phyloP scores from a whole-genome alignment of 1,284 basidiomycete genomes.

The Testicularia cyperi region DNA sequence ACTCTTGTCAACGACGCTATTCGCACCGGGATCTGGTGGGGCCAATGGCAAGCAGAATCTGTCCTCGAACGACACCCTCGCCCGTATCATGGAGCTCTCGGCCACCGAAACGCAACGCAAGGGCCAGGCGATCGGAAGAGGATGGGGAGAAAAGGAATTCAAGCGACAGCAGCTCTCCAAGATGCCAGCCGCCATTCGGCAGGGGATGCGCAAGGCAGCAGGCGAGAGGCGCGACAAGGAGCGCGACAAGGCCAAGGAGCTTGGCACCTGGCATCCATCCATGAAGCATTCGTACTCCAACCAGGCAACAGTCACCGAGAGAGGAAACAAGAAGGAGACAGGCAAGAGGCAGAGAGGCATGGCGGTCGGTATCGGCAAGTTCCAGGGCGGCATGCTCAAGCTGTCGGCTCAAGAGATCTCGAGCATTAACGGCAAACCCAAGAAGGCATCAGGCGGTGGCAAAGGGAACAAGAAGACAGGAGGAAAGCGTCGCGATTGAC shows the following conservation, averaged over 20 bases:
- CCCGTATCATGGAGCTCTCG: slow-evolving; percentile 49
- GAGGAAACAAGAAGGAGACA: slow-evolving; percentile 37
- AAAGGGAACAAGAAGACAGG: no score
- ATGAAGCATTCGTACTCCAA: slow-evolving; percentile 37
- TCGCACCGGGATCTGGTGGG: slow-evolving; percentile 47
- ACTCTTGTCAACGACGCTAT: slow-evolving; percentile 55
- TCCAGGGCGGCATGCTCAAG: slow-evolving; percentile 47
- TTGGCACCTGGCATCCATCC: slow-evolving; percentile 53
- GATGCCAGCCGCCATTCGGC: slow-evolving; percentile 48
- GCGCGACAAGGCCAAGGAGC: slow-evolving; percentile 50
- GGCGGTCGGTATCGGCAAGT: slow-evolving; percentile 55
- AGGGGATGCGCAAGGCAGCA: slow-evolving; percentile 46
- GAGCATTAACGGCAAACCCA: slow-evolving; percentile 37
- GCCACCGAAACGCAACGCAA: slow-evolving; percentile 30
- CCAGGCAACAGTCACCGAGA: slow-evolving; percentile 42
- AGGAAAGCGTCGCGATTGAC: no score
- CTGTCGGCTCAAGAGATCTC: slow-evolving; percentile 43
- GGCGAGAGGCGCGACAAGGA: slow-evolving; percentile 51
- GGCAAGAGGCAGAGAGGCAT: slow-evolving; percentile 45
- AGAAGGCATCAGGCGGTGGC: slow-evolving; percentile 5
- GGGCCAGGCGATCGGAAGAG: slow-evolving; percentile 39
- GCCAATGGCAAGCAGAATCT: slow-evolving; percentile 39
- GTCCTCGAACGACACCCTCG: slow-evolving; percentile 50
- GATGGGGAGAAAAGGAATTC: slow-evolving; percentile 49
- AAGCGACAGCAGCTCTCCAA: slow-evolving; percentile 44